Percentiles rank a stretch among this genome's conserved stretches.
These are phyloP conservation scores for Penicillium soppii DNA, from an alignment of 495 filamentous ascomycete species.

Conservation along the genomic window DNA sequence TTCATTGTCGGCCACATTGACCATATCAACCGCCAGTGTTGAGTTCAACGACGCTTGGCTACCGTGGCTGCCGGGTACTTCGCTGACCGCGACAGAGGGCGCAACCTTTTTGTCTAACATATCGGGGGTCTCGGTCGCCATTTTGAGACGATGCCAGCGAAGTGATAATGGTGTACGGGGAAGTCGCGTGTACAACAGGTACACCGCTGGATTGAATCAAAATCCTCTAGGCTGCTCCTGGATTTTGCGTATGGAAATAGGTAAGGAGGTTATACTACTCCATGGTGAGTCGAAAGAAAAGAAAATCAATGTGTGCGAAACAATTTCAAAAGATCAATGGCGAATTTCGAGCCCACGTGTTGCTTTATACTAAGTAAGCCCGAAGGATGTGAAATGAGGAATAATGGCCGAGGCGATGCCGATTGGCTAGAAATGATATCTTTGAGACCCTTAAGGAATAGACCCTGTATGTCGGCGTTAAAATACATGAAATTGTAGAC, in stretches of 20 bases:
- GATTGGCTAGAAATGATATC: conserved; percentile 8
- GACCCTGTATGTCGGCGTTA: conserved; percentile 4
- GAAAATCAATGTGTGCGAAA: not conserved
- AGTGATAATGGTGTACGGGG: not conserved
- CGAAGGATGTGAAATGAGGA: conserved; percentile 13
- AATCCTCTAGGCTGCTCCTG: not conserved
- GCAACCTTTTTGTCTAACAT: not conserved
- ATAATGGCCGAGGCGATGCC: conserved; percentile 13
- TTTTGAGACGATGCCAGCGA: not conserved
- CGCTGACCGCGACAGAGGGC: not conserved
- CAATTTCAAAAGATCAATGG: not conserved
- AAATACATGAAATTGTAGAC: not conserved
- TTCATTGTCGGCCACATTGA: not conserved
- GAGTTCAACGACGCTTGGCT: not conserved
- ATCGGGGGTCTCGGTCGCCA: not conserved
- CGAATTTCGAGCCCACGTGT: conserved; percentile 1
- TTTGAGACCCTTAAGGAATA: not conserved
- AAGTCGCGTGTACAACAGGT: not conserved
- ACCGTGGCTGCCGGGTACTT: conserved; percentile 1
- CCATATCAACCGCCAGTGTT: not conserved
- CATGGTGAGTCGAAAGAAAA: not conserved
- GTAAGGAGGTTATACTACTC: not conserved
- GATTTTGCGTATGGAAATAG: not conserved
- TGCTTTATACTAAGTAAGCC: conserved; percentile 5
- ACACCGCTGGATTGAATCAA: not conserved